Base-by-base conservation (phyloP, 345 rosid genomes). In the Eucalyptus marginata region DNA sequence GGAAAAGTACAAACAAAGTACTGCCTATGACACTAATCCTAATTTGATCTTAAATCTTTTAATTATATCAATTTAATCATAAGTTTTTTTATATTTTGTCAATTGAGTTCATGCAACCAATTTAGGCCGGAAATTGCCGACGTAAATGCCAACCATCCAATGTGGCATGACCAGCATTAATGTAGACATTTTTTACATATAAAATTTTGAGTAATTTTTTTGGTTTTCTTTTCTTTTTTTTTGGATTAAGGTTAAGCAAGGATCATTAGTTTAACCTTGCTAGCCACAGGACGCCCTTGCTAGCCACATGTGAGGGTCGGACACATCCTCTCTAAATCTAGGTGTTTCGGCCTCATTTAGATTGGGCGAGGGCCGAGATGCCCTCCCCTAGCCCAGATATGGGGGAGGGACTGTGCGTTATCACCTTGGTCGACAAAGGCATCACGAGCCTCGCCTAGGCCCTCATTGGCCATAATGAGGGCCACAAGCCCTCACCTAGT, bases 401-500 rank as follows among this genome's bases (percentile, higher is more conserved):
- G 31, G 1, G 15, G 2, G 0, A 59, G 33, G 68, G 68, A 59
- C 2, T 0, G 2, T 13, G 16, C 1, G 0, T 12, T 12, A 29
- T 59, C n/a, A 27, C 66, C n/a, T 59, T 12, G 8, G 68, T 29
- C 0, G 7, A 29, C 7, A 29, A 59, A 12, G 66, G 68, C 0
- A 0, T 25, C 0, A 2, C 0, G 0, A n/a, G 13, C n/a, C 13
- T 58, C 0, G 0, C n/a, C 3, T 2, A 24, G 7, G 16, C 15
- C 2, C 66, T 59, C 31, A 25, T 1, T 4, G 1, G 3, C 0
- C 31, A 56, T 24, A 22, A 56, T 4, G n/a, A 59, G 66, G 66
- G 66, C 15, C 7, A 11, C n/a, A 25, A 25, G n/a, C n/a, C 66
- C 66, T 59, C 2, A 0, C 66, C 66, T 27, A 59, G 3, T 59